These are phyloP conservation scores for Termitomyces sp. DNA, from an alignment of 768 basidiomycete species.

Conservation along the genomic window DNA sequence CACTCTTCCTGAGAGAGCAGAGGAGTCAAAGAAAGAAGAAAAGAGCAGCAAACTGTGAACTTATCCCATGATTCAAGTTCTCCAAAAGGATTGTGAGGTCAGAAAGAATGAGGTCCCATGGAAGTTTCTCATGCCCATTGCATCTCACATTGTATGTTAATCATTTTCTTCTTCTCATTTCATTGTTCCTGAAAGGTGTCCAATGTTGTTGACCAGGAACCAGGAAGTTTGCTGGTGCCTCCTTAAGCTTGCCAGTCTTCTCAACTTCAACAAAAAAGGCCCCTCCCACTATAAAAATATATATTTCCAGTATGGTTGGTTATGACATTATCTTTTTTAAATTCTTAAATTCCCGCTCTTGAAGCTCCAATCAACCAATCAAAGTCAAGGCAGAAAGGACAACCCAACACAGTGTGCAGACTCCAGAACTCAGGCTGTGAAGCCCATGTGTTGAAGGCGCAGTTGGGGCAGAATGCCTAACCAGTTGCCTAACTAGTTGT, in stretches of 20 bases:
- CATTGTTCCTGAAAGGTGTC: slow-evolving; percentile 46
- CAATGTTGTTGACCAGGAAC: slow-evolving; percentile 74
- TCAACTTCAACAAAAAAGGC: slow-evolving; percentile 80
- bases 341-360: slow-evolving; percentile 52
- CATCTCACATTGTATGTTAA: slow-evolving; percentile 68
- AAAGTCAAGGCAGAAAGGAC: slow-evolving; percentile 41
- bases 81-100: slow-evolving; percentile 85
- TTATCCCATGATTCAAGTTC: slow-evolving; percentile 79
- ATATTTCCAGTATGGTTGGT: slow-evolving; percentile 74
- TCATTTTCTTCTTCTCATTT: slow-evolving; percentile 19
- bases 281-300: slow-evolving; percentile 82
- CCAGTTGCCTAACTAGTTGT: slow-evolving; percentile 95
- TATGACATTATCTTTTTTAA: slow-evolving; percentile 50
- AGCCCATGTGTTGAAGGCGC: slow-evolving; percentile 65
- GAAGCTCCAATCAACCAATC: slow-evolving; percentile 47
- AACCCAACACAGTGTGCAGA: slow-evolving; percentile 19
- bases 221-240: slow-evolving; percentile 89
- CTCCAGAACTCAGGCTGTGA: slow-evolving; percentile 23
- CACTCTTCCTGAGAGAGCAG: slow-evolving; percentile 61
- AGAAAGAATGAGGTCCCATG: slow-evolving; percentile 76
- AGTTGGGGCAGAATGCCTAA: slow-evolving; percentile 74
- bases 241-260: slow-evolving; percentile 86
- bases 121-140: slow-evolving; percentile 77
- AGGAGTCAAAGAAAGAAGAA: slow-evolving; percentile 79
- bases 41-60: too few relatives aligned